phyloP scores from a whole-genome alignment of 2,329 filamentous ascomycete genomes.

The Ophiostoma perfectum region DNA sequence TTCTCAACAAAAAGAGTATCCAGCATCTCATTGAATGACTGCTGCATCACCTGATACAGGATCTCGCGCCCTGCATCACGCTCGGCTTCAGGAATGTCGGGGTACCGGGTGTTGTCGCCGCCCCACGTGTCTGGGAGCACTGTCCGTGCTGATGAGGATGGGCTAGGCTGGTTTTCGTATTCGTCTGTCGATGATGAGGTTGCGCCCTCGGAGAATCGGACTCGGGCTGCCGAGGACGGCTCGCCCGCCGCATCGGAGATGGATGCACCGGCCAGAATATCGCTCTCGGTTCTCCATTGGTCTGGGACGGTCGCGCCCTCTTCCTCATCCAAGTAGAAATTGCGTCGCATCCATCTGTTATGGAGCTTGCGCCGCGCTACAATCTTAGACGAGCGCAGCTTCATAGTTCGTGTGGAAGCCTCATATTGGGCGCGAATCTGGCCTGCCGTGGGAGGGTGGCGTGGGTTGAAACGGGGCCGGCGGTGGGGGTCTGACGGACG shows the following conservation, averaged over 20 bases:
- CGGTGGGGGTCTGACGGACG: background rate
- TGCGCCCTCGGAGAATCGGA: background rate
- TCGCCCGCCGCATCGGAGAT: background rate
- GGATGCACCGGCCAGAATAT: conserved; percentile 39
- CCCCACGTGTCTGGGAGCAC: background rate
- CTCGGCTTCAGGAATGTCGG: conserved; percentile 74
- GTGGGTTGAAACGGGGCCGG: background rate
- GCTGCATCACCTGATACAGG: conserved; percentile 83
- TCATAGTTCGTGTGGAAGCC: conserved; percentile 32
- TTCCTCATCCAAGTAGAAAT: conserved; percentile 81
- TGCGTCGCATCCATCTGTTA: conserved; percentile 69
- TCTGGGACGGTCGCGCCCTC: conserved; percentile 64
- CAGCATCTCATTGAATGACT: conserved; percentile 87
- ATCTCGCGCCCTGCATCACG: conserved; percentile 81
- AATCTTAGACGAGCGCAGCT: conserved; percentile 38
- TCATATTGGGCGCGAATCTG: conserved; percentile 35
- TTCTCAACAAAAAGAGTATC: conserved; percentile 77
- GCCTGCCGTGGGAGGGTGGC: conserved; percentile 16
- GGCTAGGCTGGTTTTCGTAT: conserved; percentile 32
- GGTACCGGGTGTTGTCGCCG: conserved; percentile 65
- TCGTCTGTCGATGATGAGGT: background rate
- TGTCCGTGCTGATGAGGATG: conserved; percentile 67
- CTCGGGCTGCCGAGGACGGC: conserved; percentile 45
- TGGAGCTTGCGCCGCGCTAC: conserved; percentile 51
- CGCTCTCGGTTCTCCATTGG: conserved; percentile 58